phyloP scores from a whole-genome alignment of 169 alveolate species.

The Plasmodium coatneyi region DNA sequence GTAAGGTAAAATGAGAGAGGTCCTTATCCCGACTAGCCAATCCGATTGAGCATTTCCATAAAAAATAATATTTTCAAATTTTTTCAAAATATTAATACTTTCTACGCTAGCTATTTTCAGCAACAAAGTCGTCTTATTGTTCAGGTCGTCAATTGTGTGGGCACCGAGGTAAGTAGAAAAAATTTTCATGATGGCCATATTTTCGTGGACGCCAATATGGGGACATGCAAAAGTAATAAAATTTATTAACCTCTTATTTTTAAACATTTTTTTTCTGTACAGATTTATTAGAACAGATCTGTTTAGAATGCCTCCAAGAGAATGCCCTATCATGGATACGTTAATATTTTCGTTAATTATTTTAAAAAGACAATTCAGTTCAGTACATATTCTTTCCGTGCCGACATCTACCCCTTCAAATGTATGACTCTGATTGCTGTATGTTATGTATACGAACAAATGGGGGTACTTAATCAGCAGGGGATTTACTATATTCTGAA shows the following conservation, averaged over 20 bases:
- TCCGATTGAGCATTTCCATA: constrained; percentile 85
- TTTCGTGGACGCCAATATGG: constrained; percentile 83
- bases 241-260: constrained; percentile 78
- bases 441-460: constrained; percentile 80
- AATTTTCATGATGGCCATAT: constrained; percentile 72
- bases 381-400: constrained; percentile 77
- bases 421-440: constrained; percentile 79
- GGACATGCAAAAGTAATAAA: constrained; percentile 85
- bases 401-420: constrained; percentile 82
- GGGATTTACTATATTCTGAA: constrained; percentile 75
- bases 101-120: constrained; percentile 75
- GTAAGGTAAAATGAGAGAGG: constrained; percentile 82
- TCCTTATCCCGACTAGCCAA: constrained; percentile 84
- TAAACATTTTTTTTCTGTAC: constrained; percentile 66
- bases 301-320: constrained; percentile 83
- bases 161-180: constrained; percentile 79
- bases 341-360: constrained; percentile 75
- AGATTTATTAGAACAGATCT: constrained; percentile 68
- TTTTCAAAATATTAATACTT: constrained; percentile 57
- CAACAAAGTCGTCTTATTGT: constrained; percentile 78
- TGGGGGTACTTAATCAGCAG: constrained; percentile 78
- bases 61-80: constrained; percentile 79
- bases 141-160: constrained; percentile 79
- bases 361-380: constrained; percentile 75
- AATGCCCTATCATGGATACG: constrained; percentile 83